Base-by-base conservation (phyloP, 164 flowering plant species). In the Macadamia tetraphylla region DNA sequence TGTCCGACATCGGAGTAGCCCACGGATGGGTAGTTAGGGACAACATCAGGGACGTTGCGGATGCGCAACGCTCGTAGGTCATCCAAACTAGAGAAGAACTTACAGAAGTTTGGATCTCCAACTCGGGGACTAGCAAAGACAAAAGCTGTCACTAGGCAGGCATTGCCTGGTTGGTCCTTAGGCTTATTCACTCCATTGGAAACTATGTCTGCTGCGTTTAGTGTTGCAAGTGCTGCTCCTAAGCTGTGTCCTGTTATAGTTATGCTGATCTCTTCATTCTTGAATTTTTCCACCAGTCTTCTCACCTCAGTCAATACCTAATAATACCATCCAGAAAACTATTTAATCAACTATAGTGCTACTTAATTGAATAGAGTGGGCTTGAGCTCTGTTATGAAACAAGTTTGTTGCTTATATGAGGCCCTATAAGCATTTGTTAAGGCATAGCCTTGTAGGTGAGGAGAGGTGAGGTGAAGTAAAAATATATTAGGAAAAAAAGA, bases 191-290 rank as follows among this genome's bases (percentile, higher is more conserved):
- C 29, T 10, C 87, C 85, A 61, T 88, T 87, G 52, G 76, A 76
- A 6, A 78, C 85, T n/a, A 94, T 88, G 76, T 93, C 97, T 0
- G 71, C 73, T 1, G 97, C 96, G 48, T 76, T 88, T 6, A 93
- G 70, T 0, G 96, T 88, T 51, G 83, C 87, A 0, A 94, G 66
- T 5, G 96, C 89, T 10, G 91, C 94, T 0, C 98, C 98, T 57
- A 94, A 72, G 79, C 97, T 94, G 86, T 89, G 64, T 69, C 92
- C 57, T 62, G 87, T 72, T 7, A 84, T 32, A 2, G 85, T 84
- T 46, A 86, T 76, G 77, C 92, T 86, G 6, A 83, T 66, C 5
- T 80, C 81, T 56, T 86, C 87, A 9, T 79, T 67, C 64, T 80
- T 70, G 79, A 64, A 75, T 23, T 43, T 11, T 48, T 86, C 90